phyloP scores from a whole-genome alignment of 2,329 filamentous ascomycete species.

The Clonostachys byssicola region DNA sequence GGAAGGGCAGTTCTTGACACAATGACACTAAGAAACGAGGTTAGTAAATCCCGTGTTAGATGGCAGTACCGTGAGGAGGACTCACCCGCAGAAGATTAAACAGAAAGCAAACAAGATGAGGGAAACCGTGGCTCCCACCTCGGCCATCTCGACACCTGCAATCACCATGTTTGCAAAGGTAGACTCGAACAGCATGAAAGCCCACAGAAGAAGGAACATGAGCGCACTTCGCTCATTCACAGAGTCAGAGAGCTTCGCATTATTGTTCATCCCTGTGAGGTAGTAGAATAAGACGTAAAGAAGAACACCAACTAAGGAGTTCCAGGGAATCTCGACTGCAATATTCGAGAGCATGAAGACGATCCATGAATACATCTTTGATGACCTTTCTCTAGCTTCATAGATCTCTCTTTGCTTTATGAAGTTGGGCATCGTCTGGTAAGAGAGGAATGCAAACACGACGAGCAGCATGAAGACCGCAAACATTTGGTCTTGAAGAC shows the following conservation, averaged over 20 bases:
- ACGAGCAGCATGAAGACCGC: conserved; percentile 61
- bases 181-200: conserved; percentile 63
- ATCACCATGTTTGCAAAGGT: conserved; percentile 72
- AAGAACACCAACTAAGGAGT: conserved; percentile 24
- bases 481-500: conserved; percentile 77
- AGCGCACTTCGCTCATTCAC: conserved; percentile 64
- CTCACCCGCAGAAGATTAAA: conserved; percentile 51
- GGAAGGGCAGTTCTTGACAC: conserved; percentile 55
- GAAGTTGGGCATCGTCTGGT: conserved; percentile 71
- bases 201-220: conserved; percentile 73
- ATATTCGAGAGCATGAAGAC: conserved; percentile 72
- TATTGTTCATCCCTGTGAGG: conserved; percentile 54
- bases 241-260: conserved; percentile 26
- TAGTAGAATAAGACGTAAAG: conserved; percentile 49
- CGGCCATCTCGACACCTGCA: conserved; percentile 62
- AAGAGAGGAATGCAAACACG: conserved; percentile 67
- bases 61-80: too few relatives aligned
- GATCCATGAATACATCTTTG: conserved; percentile 72
- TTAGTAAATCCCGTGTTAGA: background rate
- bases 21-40: conserved; percentile 42
- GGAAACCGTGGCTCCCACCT: conserved; percentile 63
- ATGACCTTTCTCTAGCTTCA: conserved; percentile 69
- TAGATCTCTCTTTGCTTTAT: conserved; percentile 68
- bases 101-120: conserved; percentile 55
- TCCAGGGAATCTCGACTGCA: conserved; percentile 64